These are phyloP conservation scores for Austroboletus niveus DNA, from an alignment of 1,284 basidiomycete species.

Conservation along the genomic window DNA sequence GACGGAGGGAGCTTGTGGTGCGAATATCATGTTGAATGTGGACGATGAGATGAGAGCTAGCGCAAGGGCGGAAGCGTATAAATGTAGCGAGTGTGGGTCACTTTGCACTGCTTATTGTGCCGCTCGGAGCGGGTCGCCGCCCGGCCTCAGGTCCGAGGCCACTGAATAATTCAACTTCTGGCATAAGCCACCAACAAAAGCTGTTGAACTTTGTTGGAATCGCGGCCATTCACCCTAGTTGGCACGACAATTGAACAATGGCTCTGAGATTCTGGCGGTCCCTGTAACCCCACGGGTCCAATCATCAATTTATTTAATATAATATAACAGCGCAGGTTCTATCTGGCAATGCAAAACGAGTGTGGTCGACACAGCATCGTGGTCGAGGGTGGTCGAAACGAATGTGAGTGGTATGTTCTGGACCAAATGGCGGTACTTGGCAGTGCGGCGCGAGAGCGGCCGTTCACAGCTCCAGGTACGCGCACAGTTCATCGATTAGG, in stretches of 20 bases:
- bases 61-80: conserved; percentile 19
- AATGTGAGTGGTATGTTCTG: not conserved
- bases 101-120: conserved; percentile 26
- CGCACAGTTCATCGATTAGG: conserved; percentile 25
- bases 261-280: not conserved
- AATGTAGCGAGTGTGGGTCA: conserved; percentile 21
- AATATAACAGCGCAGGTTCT: not conserved
- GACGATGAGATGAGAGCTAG: conserved; percentile 7
- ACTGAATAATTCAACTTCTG: too few relatives aligned
- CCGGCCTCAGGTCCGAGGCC: not conserved
- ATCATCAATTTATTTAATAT: conserved; percentile 5
- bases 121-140: conserved; percentile 13
- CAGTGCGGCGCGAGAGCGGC: conserved; percentile 6
- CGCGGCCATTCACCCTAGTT: not conserved
- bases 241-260: too few relatives aligned
- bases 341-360: conserved; percentile 1
- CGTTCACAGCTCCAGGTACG: conserved; percentile 20
- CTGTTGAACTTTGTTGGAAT: not conserved
- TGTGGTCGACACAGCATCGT: not conserved
- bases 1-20: conserved; percentile 4
- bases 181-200: not conserved
- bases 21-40: conserved; percentile 25
- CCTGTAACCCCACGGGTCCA: not conserved
- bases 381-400: not conserved
- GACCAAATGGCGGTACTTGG: not conserved